Percentiles rank a stretch among this genome's conserved stretches.
phyloP scores from a whole-genome alignment of 2,329 filamentous ascomycete genomes.

The Fusarium falciforme region DNA sequence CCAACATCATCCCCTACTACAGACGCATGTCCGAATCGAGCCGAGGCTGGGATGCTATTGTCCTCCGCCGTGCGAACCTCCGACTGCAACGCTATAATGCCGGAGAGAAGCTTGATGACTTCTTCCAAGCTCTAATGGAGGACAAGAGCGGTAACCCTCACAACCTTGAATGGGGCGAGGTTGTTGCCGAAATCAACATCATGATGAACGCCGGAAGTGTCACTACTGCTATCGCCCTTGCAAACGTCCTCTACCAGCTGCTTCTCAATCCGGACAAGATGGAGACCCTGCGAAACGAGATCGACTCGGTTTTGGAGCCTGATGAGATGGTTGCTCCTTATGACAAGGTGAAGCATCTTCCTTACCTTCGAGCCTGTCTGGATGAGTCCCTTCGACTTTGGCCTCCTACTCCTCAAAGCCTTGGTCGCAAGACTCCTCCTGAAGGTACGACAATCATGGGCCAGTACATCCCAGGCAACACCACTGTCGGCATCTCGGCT shows the following conservation, averaged over 20 bases:
- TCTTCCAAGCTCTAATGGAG: slow-evolving; percentile 67
- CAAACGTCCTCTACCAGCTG: slow-evolving; percentile 64
- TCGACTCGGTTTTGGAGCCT: slow-evolving; percentile 46
- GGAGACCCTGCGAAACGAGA: slow-evolving; percentile 55
- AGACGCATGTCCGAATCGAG: slow-evolving; percentile 17
- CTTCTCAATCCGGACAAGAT: slow-evolving; percentile 56
- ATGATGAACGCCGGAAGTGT: slow-evolving; percentile 66
- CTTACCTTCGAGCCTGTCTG: not conserved
- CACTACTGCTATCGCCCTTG: slow-evolving; percentile 61
- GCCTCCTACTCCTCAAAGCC: not conserved
- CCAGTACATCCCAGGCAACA: not conserved
- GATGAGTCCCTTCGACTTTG: slow-evolving; percentile 4
- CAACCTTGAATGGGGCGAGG: slow-evolving; percentile 65
- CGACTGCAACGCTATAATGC: slow-evolving; percentile 24
- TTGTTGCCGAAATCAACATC: slow-evolving; percentile 64
- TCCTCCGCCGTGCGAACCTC: slow-evolving; percentile 52
- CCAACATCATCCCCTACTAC: slow-evolving; percentile 59
- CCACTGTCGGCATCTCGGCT: not conserved
- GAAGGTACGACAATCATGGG: slow-evolving; percentile 1
- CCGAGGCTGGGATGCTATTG: slow-evolving; percentile 54
- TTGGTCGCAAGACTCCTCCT: not conserved
- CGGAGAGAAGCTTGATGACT: slow-evolving; percentile 68
- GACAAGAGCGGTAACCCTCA: slow-evolving; percentile 52
- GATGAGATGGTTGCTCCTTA: slow-evolving; percentile 3
- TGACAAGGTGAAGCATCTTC: slow-evolving; percentile 2